Conservation (phyloP, 176 grass and related monocot species). For the Hordeum marinum region DNA sequence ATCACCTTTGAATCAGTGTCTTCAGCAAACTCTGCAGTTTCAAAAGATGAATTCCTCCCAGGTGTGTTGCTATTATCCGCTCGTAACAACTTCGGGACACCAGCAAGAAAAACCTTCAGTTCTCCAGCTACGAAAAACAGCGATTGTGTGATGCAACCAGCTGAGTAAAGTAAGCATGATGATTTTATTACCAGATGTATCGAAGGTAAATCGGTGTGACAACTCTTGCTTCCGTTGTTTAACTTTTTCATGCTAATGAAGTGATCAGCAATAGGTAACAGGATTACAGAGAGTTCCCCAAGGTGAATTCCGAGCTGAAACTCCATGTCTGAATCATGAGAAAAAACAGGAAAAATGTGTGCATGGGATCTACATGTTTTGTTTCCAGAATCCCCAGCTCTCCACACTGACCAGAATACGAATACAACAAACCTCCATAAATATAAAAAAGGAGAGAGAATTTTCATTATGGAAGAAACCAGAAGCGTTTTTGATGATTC, state of each 20-base stretch:
- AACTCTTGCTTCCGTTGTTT: constrained; percentile 21
- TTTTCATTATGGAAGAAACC: constrained; percentile 34
- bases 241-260: constrained; percentile 6
- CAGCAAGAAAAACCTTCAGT: constrained; percentile 36
- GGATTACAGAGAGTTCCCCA: constrained; percentile 56
- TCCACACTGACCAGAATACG: constrained; percentile 37
- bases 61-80: constrained; percentile 16
- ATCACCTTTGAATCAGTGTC: constrained; percentile 43
- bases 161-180: constrained; percentile 52
- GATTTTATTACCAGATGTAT: constrained; percentile 49
- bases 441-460: constrained; percentile 39
- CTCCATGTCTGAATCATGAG: constrained; percentile 42
- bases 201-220: constrained; percentile 22
- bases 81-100: constrained; percentile 3
- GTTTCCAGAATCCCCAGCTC: constrained; percentile 8
- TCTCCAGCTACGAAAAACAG: constrained; percentile 51
- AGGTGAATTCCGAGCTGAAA: constrained; percentile 47
- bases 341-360: constrained; percentile 37
- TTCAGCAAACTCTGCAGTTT: constrained; percentile 20
- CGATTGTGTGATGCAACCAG: constrained; percentile 35
- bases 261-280: constrained; percentile 29
- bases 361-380: constrained; percentile 9
- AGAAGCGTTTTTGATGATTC: constrained; percentile 35
- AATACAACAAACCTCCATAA: constrained; percentile 44
- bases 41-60: constrained; percentile 36